Evolutionary conservation across 2,329 filamentous ascomycete genomes (phyloP).

Genomic region (Blastomyces emzantsi): DNA sequence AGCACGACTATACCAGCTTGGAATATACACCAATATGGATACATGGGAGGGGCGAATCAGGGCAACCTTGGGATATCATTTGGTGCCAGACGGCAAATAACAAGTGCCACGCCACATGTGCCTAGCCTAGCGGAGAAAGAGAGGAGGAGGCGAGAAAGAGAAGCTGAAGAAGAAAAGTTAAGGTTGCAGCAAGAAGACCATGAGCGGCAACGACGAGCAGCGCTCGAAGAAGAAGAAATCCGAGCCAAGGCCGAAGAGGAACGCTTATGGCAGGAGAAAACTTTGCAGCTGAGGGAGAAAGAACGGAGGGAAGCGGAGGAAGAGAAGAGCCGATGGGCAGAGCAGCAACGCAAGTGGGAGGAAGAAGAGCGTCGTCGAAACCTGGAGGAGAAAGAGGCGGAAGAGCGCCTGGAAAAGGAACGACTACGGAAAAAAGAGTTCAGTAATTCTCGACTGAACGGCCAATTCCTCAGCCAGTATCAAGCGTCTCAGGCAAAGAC

Average conservation of each 20-base stretch:
- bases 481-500: slow-evolving; percentile 55
- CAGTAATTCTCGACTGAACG: slow-evolving; percentile 62
- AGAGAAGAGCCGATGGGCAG: slow-evolving; percentile 40
- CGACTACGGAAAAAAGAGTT: slow-evolving; percentile 51
- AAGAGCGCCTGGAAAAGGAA: slow-evolving; percentile 58
- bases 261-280: slow-evolving; percentile 41
- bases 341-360: slow-evolving; percentile 61
- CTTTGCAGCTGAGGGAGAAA: slow-evolving; percentile 43
- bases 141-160: slow-evolving; percentile 50
- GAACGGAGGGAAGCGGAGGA: slow-evolving; percentile 37
- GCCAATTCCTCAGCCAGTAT: slow-evolving; percentile 82
- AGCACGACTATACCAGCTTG: slow-evolving; percentile 76
- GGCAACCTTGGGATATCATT: slow-evolving; percentile 91
- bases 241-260: slow-evolving; percentile 39
- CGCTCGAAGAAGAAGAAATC: slow-evolving; percentile 44
- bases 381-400: slow-evolving; percentile 63
- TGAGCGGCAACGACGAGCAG: slow-evolving; percentile 38
- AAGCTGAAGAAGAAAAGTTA: slow-evolving; percentile 46
- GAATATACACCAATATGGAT: slow-evolving; percentile 98
- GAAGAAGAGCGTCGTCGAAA: slow-evolving; percentile 63
- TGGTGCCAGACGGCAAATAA: slow-evolving; percentile 87
- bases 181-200: slow-evolving; percentile 45
- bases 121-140: slow-evolving; percentile 81
- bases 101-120: slow-evolving; percentile 66
- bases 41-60: slow-evolving; percentile 95